Percentiles rank a stretch among this genome's conserved stretches.
These are phyloP conservation scores for Spergularia azorica DNA, from an alignment of 179 eudicot species.

Conservation along the genomic window DNA sequence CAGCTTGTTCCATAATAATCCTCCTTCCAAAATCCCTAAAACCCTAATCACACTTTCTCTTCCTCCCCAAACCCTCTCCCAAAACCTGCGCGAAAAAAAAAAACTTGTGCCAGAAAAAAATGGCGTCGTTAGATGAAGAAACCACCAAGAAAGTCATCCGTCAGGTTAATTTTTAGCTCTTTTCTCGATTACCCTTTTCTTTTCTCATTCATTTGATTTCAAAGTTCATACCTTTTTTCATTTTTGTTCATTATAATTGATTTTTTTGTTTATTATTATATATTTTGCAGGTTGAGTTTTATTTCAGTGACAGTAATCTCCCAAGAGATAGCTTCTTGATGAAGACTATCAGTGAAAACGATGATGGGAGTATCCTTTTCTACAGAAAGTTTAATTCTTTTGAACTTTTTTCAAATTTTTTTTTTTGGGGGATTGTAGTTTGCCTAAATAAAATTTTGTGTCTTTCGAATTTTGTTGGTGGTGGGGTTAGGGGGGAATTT, in stretches of 20 bases:
- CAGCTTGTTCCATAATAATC: too few species aligned
- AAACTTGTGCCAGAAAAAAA: slow-evolving; percentile 15
- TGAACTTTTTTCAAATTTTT: neutral
- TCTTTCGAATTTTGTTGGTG: too few species aligned
- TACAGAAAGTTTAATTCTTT: slow-evolving; percentile 1
- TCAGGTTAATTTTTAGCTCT: slow-evolving; percentile 48
- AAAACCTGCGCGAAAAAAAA: neutral
- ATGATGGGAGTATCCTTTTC: slow-evolving; percentile 93
- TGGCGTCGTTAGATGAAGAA: slow-evolving; percentile 66
- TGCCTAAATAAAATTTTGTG: too few species aligned
- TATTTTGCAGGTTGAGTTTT: slow-evolving; percentile 78
- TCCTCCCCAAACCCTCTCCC: too few species aligned
- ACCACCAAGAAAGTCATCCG: slow-evolving; percentile 83
- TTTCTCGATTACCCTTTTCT: neutral
- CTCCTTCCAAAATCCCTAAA: too few species aligned
- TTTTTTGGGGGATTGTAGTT: neutral
- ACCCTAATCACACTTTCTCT: too few species aligned
- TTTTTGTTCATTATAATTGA: neutral
- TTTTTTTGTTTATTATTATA: neutral
- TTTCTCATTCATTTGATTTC: neutral
- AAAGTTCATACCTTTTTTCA: neutral
- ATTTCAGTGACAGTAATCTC: slow-evolving; percentile 94
- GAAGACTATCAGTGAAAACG: slow-evolving; percentile 59
- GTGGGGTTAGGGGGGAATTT: too few species aligned
- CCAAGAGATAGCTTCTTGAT: slow-evolving; percentile 71